Percentiles rank a stretch among this genome's conserved stretches.
Conservation (phyloP, 768 basidiomycete genomes). For the Suillus hirtellus region DNA sequence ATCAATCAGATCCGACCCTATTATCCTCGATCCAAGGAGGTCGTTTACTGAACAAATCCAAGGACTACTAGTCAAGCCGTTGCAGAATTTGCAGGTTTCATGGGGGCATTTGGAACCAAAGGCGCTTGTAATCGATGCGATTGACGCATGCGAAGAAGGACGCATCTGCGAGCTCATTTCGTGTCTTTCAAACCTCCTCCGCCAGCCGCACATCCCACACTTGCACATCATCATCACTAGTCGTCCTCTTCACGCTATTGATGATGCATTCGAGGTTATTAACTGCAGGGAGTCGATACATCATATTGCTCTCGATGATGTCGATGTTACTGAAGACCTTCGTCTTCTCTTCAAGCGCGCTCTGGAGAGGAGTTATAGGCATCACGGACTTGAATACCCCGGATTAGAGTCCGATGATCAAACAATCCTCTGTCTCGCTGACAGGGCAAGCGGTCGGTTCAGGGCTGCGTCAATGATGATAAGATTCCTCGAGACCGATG, state of each 20-base stretch:
- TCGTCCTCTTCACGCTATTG: not conserved
- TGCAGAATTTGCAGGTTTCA: not conserved
- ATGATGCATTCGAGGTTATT: not conserved
- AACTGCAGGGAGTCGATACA: not conserved
- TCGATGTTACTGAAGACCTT: not conserved
- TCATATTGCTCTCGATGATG: not conserved
- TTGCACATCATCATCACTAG: constrained; percentile 1
- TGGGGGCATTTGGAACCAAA: not conserved
- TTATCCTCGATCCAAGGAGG: constrained; percentile 3
- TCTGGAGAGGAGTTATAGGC: not conserved
- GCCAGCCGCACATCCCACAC: not conserved
- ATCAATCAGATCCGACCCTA: constrained; percentile 2
- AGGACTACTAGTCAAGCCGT: not conserved
- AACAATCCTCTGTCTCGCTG: not conserved
- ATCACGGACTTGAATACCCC: not conserved
- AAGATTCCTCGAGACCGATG: not conserved
- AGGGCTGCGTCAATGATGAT: not conserved
- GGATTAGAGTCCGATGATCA: not conserved
- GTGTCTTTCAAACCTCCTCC: not conserved
- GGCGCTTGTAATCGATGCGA: constrained; percentile 1
- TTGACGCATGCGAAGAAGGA: not conserved
- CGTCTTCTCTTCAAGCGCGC: constrained; percentile 1
- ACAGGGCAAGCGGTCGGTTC: not conserved
- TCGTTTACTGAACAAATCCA: not conserved
- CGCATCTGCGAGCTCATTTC: not conserved